Evolutionary conservation across 371 early-diverging fungal species (phyloP), one percentile per base, ranked within the genome.

Genomic region (Dinochytrium kinnereticum): DNA sequence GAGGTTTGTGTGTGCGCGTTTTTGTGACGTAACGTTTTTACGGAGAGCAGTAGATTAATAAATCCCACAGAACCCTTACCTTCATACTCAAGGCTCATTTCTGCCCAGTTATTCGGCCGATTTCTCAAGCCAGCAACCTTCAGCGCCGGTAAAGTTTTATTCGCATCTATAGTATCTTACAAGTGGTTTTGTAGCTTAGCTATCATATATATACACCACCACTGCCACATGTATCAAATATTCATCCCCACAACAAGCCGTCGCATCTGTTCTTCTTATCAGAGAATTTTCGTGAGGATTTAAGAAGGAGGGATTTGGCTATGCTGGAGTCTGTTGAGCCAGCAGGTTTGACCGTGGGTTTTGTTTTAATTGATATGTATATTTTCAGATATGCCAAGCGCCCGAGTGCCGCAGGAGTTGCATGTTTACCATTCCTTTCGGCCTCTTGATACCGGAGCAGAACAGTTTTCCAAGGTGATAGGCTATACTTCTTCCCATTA

Each of bases 401-500:
- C 2, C 38, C 38, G 66, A 2, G 10, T 85, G 2, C 97, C 96
- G 0, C 80, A 84, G 31, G 90, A 92, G 70, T 76, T 96, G 17
- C 90, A 94, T 84, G 89, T 87, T 26, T 96, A 94, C 82, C 92
- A 93, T 77, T 91, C 94, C 5, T 82, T 97, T 36, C 90, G 82
- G 70, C 95, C 94, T 15, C 83, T 95, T 34, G 94, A 94, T 51
- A 79, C 71, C 17, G 78, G 83, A 33, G 77, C 77, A 37, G 84
- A 70, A 76, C 80, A 78, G 74, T 80, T 79, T 39, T 81, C 82
- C 0, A 84, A 84, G 67, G 87, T 88, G 24, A 94, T 92, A 82
- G 92, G 90, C 0, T 90, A 91, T 78, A 87, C 91, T n/a, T 90
- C 93, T 17, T 88, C 86, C 28, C 87, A 91, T 10, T 96, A 96